phyloP scores from a whole-genome alignment of 2,329 filamentous ascomycete genomes.

The Knufia fluminis region DNA sequence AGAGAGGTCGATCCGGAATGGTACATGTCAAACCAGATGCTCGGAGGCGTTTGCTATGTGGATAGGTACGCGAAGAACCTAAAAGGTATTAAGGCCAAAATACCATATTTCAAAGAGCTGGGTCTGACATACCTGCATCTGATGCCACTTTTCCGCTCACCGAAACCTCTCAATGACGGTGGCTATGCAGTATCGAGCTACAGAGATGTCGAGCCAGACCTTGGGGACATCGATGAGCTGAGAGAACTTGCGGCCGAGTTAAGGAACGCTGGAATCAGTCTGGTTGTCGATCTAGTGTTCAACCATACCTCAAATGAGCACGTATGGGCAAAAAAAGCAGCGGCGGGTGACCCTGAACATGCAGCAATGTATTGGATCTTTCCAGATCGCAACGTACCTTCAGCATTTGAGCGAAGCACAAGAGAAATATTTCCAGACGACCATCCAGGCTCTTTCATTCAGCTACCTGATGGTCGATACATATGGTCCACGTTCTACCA shows the following conservation, averaged over 20 bases:
- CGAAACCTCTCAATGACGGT: slow-evolving; percentile 20
- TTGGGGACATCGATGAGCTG: slow-evolving; percentile 18
- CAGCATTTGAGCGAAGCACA: slow-evolving; percentile 17
- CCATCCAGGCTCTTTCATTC: slow-evolving; percentile 22
- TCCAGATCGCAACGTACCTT: slow-evolving; percentile 20
- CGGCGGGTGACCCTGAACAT: slow-evolving; percentile 19
- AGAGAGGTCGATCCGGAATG: slow-evolving; percentile 19
- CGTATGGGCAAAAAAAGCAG: slow-evolving; percentile 19
- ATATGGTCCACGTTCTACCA: slow-evolving; percentile 22
- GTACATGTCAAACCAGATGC: slow-evolving; percentile 22
- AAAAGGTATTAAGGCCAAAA: slow-evolving; percentile 17
- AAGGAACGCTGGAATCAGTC: slow-evolving; percentile 19
- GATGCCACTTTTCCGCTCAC: slow-evolving; percentile 20
- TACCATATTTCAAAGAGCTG: slow-evolving; percentile 22
- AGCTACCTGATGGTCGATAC: slow-evolving; percentile 20
- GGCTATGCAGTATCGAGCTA: slow-evolving; percentile 22
- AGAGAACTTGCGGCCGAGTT: slow-evolving; percentile 18
- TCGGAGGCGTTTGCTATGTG: slow-evolving; percentile 21
- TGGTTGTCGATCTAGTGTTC: slow-evolving; percentile 21
- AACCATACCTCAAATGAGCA: slow-evolving; percentile 23
- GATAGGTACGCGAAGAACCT: slow-evolving; percentile 19
- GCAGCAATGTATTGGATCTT: slow-evolving; percentile 23
- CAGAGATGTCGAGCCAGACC: slow-evolving; percentile 17
- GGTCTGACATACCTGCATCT: slow-evolving; percentile 21
- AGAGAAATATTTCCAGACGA: slow-evolving; percentile 22